Evolutionary conservation across 768 basidiomycete species (phyloP), one percentile per base, ranked within the genome.

Genomic region (Fomitopsis serialis): DNA sequence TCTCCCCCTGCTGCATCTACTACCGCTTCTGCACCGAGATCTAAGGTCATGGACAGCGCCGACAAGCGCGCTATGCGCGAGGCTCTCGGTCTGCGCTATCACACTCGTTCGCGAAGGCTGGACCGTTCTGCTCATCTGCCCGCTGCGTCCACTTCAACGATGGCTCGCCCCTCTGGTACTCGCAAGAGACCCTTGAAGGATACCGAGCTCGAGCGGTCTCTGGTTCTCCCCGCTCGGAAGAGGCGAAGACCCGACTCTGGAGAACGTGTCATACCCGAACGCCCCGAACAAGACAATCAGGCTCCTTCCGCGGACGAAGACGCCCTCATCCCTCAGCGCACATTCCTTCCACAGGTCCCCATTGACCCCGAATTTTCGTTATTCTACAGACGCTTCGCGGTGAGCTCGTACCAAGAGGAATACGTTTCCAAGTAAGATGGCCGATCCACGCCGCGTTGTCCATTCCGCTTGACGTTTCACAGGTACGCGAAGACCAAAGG

Each of bases 341-440:
- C 71, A 8, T 76, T 90, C 50, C 84, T 85, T 2, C 54, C 69
- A 8, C 43, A 66, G 42, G 59, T 88, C 49, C 69, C 76, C 40
- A 70, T 78, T 45, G 72, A 78, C 22, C 55, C 71, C 1, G 67
- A 70, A 27, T 89, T 84, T 61, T 68, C 82, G 37, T 75, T 84
- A 19, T 78, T 88, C 56, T 92, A 92, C 65, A 70, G 85, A 52
- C 79, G 81, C 8, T 92, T 87, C 63, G 84, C 87, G 5, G 73
- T 76, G 50, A 84, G 82, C 58, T 77, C 82, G 5, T 82, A 77
- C 56, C 72, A 78, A 40, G 72, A 75, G 22, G 60, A 66, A 24
- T 61, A 70, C 17, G 70, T 72, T 34, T 61, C 63, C 35, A 63
- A 62, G 81, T 83, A 67, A 56, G 73, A 48, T 24, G 47, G 13